Evolutionary conservation across 2,329 filamentous ascomycete species (phyloP).

Genomic region (Pyricularia sp.): DNA sequence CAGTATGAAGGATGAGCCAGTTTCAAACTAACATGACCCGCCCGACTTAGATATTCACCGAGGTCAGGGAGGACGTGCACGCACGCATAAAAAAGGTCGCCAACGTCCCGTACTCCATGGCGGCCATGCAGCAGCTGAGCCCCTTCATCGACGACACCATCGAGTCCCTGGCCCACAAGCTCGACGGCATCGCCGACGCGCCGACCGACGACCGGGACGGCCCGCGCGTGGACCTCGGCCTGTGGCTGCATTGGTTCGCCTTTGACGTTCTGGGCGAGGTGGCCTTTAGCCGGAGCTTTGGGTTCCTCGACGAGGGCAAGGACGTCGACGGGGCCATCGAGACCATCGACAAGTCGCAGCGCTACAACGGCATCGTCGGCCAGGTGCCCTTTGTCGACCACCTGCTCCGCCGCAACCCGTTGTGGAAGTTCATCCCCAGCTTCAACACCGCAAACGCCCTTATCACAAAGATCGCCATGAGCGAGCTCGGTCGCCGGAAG

Average conservation of each 20-base stretch:
- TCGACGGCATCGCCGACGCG: slow-evolving; percentile 26
- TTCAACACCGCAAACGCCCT: slow-evolving; percentile 34
- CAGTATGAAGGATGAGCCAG: background rate
- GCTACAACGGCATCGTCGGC: slow-evolving; percentile 42
- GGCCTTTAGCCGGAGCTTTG: slow-evolving; percentile 40
- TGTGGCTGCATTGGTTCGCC: slow-evolving; percentile 34
- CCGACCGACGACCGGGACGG: slow-evolving; percentile 9
- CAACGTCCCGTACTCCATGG: slow-evolving; percentile 43
- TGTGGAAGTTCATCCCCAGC: slow-evolving; percentile 32
- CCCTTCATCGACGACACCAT: slow-evolving; percentile 43
- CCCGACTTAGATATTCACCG: slow-evolving; percentile 30
- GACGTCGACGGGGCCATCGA: slow-evolving; percentile 42
- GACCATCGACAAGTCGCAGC: slow-evolving; percentile 41
- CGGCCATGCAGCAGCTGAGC: slow-evolving; percentile 40
- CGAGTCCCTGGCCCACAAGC: slow-evolving; percentile 30
- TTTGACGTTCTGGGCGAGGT: slow-evolving; percentile 44
- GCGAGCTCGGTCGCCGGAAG: slow-evolving; percentile 36
- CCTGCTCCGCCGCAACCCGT: slow-evolving; percentile 38
- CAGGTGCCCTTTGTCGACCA: slow-evolving; percentile 40
- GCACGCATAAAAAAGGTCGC: slow-evolving; percentile 44
- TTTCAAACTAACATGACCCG: background rate
- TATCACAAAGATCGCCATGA: slow-evolving; percentile 41
- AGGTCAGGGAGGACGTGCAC: slow-evolving; percentile 43
- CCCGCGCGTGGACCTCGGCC: slow-evolving; percentile 33
- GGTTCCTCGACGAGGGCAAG: slow-evolving; percentile 37